Conservation (phyloP, 371 early-diverging fungal species). For the Astathelohania contejeani region DNA sequence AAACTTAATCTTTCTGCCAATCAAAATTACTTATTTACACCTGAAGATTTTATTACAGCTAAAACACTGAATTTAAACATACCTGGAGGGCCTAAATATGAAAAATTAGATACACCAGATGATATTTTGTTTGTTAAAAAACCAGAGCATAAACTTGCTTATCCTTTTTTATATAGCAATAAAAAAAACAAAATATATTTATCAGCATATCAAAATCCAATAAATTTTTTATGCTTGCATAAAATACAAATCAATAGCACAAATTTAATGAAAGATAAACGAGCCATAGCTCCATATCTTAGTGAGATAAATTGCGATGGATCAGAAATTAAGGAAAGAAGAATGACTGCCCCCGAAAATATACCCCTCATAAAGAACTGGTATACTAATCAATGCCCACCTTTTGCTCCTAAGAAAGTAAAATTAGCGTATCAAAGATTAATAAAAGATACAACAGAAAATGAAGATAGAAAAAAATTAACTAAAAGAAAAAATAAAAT, state of each 20-base stretch:
- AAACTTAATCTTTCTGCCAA: constrained; percentile 73
- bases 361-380: constrained; percentile 78
- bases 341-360: background rate
- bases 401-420: constrained; percentile 78
- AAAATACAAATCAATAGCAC: too few species aligned
- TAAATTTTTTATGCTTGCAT: too few species aligned
- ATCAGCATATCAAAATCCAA: too few species aligned
- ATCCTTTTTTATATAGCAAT: too few species aligned
- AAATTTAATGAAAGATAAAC: too few species aligned
- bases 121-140: too few species aligned
- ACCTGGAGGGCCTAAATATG: constrained; percentile 91
- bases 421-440: constrained; percentile 83
- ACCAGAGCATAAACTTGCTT: too few species aligned
- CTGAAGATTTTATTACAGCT: constrained; percentile 76
- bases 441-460: background rate
- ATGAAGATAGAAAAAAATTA: background rate
- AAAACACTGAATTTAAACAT: constrained; percentile 92
- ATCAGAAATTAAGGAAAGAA: background rate
- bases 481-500: background rate
- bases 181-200: too few species aligned
- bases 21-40: constrained; percentile 82
- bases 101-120: too few species aligned
- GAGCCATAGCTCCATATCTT: too few species aligned
- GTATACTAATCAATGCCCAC: constrained; percentile 83
- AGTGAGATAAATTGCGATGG: background rate